These are phyloP conservation scores for Xylariomycetidae sp. DNA, from an alignment of 2,329 filamentous ascomycete species.

Conservation along the genomic window DNA sequence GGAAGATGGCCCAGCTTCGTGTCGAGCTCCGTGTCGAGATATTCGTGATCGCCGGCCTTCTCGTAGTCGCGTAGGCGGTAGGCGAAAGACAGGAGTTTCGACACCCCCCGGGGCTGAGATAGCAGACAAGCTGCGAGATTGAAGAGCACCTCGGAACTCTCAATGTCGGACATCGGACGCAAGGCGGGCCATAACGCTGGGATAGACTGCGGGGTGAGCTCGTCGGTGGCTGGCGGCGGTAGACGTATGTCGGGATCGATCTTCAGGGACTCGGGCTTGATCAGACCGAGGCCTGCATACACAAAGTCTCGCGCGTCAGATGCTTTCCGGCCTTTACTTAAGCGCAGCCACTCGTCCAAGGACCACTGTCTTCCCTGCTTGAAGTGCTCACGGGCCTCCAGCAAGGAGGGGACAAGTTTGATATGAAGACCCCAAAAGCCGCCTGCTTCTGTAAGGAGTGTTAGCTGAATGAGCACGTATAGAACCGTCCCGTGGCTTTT, in stretches of 20 bases:
- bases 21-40: no score
- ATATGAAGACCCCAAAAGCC: slow-evolving; percentile 1
- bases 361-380: slow-evolving; percentile 5
- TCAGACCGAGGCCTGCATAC: slow-evolving; percentile 4
- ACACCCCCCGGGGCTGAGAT: slow-evolving; percentile 2
- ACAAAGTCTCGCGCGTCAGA: slow-evolving; percentile 5
- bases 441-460: slow-evolving; percentile 1
- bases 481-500: no score
- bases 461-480: no score
- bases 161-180: neutral
- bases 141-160: slow-evolving; percentile 5
- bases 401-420: slow-evolving; percentile 3
- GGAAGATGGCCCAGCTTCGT: no score
- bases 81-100: slow-evolving; percentile 2
- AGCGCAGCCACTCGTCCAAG: slow-evolving; percentile 6
- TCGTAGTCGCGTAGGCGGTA: neutral
- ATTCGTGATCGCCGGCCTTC: no score
- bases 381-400: slow-evolving; percentile 4
- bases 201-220: neutral
- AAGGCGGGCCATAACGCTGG: slow-evolving; percentile 3
- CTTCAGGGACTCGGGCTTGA: slow-evolving; percentile 3
- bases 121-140: slow-evolving; percentile 8
- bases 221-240: neutral
- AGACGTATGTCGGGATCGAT: slow-evolving; percentile 8
- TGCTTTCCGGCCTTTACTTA: slow-evolving; percentile 4